Base-by-base conservation (phyloP, 441 rosid genomes). In the Isatis lusitanica region DNA sequence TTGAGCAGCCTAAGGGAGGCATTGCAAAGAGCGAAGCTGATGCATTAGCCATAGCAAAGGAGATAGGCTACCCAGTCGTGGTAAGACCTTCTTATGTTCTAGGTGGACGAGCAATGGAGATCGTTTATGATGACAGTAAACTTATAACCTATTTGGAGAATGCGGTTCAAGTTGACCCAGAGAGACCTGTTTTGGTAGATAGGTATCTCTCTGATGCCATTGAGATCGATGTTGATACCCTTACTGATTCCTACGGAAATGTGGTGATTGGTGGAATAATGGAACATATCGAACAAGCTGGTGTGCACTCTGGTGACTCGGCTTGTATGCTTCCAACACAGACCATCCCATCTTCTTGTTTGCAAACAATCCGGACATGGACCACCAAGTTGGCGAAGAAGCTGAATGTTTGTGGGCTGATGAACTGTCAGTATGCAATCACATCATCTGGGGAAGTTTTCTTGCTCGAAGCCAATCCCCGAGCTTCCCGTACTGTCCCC, bases 31-130 rank as follows among this genome's bases (percentile, higher is more conserved):
- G 93, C 7, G 99, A 85, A 70, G 84, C 84, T 62, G 93, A 89
- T 85, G 99, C 98, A 52, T 82, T 94, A 58, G 78, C 88, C 67
- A 94, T 94, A 70, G 99, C 94, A 30, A 71, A 72, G 66, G 91
- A 88, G 24, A 86, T 92, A 24, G 98, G 96, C 53, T 92, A 94
- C 78, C 99, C 97, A 0, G 94, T 92, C 70, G 95, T 94, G 52
- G 97, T 94, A n/a, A 88, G 97, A 35, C 98, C 98, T 74, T 94
- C 98, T 28, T 94, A 94, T 82, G 97, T 94, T 62, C 83, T 94
- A 64, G 97, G 98, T 56, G 98, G 97, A 73, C 87, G 97, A 24
- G 98, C 95, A 33, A 94, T 94, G 97, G 98, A 94, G 80, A 91
- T 94, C 13, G 97, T 92, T 9, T 92, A 90, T 55, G 87, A 78